Evolutionary conservation across 805 yeast genomes (phyloP).

Genomic region (Wickerhamomyces chambardii): DNA sequence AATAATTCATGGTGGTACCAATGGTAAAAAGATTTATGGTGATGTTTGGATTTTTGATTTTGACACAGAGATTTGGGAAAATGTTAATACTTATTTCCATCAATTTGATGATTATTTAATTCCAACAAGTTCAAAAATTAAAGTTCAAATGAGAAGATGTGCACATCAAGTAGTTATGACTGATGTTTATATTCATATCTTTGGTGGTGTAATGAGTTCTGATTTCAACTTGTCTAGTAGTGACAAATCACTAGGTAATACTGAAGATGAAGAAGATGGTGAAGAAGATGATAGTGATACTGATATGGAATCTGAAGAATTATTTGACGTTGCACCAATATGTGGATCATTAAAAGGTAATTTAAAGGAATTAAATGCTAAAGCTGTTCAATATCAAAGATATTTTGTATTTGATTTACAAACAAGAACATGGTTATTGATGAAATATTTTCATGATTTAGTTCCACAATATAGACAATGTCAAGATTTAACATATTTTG

Average conservation of each 20-base stretch:
- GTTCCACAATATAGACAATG: neutral
- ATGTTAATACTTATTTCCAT: conserved; percentile 18
- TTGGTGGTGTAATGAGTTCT: conserved; percentile 10
- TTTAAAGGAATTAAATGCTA: neutral
- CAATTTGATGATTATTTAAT: conserved; percentile 6
- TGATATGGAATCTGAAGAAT: neutral
- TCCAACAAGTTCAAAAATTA: conserved; percentile 2
- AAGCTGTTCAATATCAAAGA: conserved; percentile 3
- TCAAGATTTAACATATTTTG: conserved; percentile 1
- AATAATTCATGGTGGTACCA: conserved; percentile 30
- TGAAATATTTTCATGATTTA: conserved; percentile 7
- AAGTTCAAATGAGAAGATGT: conserved; percentile 7
- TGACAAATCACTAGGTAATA: too few relatives aligned
- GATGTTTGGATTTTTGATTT: conserved; percentile 45
- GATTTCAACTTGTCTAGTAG: neutral
- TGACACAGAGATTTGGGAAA: conserved; percentile 31
- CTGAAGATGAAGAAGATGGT: neutral
- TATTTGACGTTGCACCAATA: conserved; percentile 10
- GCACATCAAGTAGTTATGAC: conserved; percentile 9
- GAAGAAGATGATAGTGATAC: neutral
- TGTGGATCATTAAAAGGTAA: neutral
- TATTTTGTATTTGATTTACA: conserved; percentile 6
- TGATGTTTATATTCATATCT: conserved; percentile 11
- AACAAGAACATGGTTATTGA: conserved; percentile 9
- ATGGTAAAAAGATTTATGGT: conserved; percentile 25